Evolutionary conservation across 768 basidiomycete genomes (phyloP), one percentile per base, ranked within the genome.

Genomic region (Pisolithus orientalis): DNA sequence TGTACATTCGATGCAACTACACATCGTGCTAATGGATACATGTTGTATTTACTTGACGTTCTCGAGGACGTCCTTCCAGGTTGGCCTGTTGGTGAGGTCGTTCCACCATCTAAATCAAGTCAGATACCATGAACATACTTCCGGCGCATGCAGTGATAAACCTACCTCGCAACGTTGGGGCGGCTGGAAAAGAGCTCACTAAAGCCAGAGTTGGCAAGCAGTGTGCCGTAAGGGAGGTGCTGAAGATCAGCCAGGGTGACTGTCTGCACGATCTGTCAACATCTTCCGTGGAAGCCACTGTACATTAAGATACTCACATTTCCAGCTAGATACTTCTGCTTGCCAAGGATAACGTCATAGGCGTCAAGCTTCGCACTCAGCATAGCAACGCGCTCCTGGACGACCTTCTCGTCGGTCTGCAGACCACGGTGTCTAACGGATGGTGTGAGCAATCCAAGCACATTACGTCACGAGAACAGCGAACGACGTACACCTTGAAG

Each of bases 161-260:
- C 69, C 14, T 31, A 78, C 77, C 76, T 74, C 0, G 68, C 53
- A 3, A 80, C 71, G 53, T 79, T 75, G 6, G 77, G 75, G 57
- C 70, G 67, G 38, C 51, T 62, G 13, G 40, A 17, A 29, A 66
- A 55, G 17, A 79, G 53, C 9, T 71, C 52, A 9, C 67, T 57
- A 39, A 57, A 53, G 1, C 70, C 72, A 1, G 56, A 13, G 17
- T 40, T 45, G 46, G 32, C 51, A 28, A 75, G 56, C 44, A 61
- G 24, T n/a, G 44, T 49, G 17, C 74, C 77, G 46, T 74, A 76
- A 0, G 82, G 75, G 31, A 84, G 61, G 61, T 83, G 82, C 64
- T 75, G 76, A 10, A 85, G 69, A 59, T 85, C 84, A 4, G 78
- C 80, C 1, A 84, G 67, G 6, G 80, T 82, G 49, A 85, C 21